phyloP scores from a whole-genome alignment of 1,139 yeast species.

The Suhomyces panamericanus region DNA sequence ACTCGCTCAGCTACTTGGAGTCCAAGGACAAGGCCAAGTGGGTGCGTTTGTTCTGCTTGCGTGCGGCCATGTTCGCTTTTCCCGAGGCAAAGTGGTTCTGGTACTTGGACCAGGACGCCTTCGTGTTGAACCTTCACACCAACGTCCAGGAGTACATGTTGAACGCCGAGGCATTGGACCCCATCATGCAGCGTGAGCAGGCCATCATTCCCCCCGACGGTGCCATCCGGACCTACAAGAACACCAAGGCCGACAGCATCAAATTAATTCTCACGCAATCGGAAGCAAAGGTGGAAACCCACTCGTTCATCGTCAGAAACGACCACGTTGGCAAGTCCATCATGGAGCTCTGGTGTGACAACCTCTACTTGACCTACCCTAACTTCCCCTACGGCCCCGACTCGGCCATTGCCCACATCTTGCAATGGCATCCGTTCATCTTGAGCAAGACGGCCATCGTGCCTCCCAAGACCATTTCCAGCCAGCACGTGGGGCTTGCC shows the following conservation, averaged over 20 bases:
- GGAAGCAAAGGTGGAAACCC: conserved; percentile 57
- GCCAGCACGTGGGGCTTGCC: conserved; percentile 24
- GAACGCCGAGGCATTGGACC: conserved; percentile 54
- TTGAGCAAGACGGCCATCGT: conserved; percentile 72
- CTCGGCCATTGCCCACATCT: conserved; percentile 72
- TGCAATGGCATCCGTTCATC: conserved; percentile 91
- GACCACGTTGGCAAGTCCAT: conserved; percentile 63
- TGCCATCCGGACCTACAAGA: conserved; percentile 67
- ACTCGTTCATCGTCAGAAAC: conserved; percentile 68
- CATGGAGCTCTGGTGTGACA: conserved; percentile 75
- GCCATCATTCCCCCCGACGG: conserved; percentile 71
- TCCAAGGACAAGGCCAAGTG: conserved; percentile 47
- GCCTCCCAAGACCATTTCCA: conserved; percentile 49
- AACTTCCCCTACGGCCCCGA: conserved; percentile 63
- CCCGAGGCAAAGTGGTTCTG: conserved; percentile 84
- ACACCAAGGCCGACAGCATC: conserved; percentile 53
- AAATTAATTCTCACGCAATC: conserved; percentile 69
- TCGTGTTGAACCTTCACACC: conserved; percentile 65
- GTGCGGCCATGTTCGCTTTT: conserved; percentile 86
- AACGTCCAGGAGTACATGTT: conserved; percentile 59
- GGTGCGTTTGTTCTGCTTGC: conserved; percentile 58
- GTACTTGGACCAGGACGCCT: conserved; percentile 75
- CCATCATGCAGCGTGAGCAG: conserved; percentile 61
- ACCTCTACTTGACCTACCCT: conserved; percentile 62
- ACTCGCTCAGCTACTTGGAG: conserved; percentile 41